These are phyloP conservation scores for Fragilariopsis cylindrus DNA, from an alignment of 108 stramenopile genomes.

Conservation along the genomic window DNA sequence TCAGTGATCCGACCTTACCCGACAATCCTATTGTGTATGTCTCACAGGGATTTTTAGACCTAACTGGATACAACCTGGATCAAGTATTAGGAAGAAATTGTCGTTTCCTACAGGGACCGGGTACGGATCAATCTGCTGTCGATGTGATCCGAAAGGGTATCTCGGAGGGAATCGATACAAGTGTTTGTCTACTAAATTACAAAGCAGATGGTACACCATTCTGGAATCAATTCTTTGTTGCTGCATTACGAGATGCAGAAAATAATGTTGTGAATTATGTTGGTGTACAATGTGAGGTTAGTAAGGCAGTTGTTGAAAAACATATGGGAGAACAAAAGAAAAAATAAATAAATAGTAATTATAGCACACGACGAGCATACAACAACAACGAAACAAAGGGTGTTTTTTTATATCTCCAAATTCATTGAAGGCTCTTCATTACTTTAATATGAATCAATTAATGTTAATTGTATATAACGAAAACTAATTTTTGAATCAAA, in stretches of 20 bases:
- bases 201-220: constrained; percentile 95
- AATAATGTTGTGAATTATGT: constrained; percentile 96
- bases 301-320: constrained; percentile 89
- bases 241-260: constrained; percentile 91
- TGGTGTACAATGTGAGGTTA: constrained; percentile 94
- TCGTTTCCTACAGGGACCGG: constrained; percentile 96
- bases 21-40: constrained; percentile 97
- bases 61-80: constrained; percentile 94
- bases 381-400: too few relatives aligned
- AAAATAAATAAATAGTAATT: not conserved
- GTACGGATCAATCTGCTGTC: constrained; percentile 85
- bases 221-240: constrained; percentile 98
- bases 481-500: too few relatives aligned
- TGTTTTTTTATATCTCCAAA: too few relatives aligned
- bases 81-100: constrained; percentile 97
- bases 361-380: too few relatives aligned
- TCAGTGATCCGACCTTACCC: constrained; percentile 94
- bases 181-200: constrained; percentile 90
- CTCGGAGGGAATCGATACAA: constrained; percentile 82
- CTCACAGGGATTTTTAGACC: constrained; percentile 87
- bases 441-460: too few relatives aligned
- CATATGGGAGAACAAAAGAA: constrained; percentile 73
- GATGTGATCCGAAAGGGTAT: constrained; percentile 88
- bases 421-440: too few relatives aligned
- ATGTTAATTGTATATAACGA: too few relatives aligned